Evolutionary conservation across 106 monocot species (phyloP).

Genomic region (Dioscorea dumetorum): DNA sequence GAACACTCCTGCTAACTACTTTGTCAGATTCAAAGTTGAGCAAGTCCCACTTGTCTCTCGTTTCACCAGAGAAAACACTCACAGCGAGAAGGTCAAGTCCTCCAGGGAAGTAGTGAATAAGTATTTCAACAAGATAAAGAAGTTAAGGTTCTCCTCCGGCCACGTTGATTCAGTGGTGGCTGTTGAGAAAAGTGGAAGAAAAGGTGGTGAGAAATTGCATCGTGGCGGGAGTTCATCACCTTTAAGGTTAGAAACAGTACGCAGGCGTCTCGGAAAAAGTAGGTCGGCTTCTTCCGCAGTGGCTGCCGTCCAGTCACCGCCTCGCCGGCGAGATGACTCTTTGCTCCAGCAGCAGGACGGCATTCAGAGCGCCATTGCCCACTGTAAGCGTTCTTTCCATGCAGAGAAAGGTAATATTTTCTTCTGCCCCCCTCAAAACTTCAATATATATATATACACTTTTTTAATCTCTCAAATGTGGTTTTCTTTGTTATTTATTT

Average conservation of each 20-base stretch:
- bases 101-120: constrained; percentile 41
- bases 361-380: constrained; percentile 87
- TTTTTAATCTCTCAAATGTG: background rate
- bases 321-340: constrained; percentile 58
- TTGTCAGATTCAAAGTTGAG: constrained; percentile 43
- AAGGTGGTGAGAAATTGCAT: too few species aligned
- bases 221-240: constrained; percentile 6
- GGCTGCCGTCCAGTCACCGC: constrained; percentile 18
- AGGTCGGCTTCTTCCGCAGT: constrained; percentile 37
- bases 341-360: constrained; percentile 73
- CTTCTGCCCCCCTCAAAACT: too few species aligned
- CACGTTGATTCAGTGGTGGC: background rate
- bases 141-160: constrained; percentile 17
- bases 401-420: constrained; percentile 14
- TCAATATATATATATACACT: too few species aligned
- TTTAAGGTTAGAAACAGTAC: constrained; percentile 18
- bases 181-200: background rate
- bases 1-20: constrained; percentile 20
- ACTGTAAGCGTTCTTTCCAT: constrained; percentile 80
- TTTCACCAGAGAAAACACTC: constrained; percentile 48
- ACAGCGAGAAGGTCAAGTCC: constrained; percentile 22
- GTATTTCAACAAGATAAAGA: constrained; percentile 67
- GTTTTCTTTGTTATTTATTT: background rate
- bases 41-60: constrained; percentile 53
- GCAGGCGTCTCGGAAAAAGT: constrained; percentile 42